A percentile compares a stretch with the other conserved stretches of the same genome.
Conservation (phyloP, 441 rosid genomes). For the Brassica hybrid region DNA sequence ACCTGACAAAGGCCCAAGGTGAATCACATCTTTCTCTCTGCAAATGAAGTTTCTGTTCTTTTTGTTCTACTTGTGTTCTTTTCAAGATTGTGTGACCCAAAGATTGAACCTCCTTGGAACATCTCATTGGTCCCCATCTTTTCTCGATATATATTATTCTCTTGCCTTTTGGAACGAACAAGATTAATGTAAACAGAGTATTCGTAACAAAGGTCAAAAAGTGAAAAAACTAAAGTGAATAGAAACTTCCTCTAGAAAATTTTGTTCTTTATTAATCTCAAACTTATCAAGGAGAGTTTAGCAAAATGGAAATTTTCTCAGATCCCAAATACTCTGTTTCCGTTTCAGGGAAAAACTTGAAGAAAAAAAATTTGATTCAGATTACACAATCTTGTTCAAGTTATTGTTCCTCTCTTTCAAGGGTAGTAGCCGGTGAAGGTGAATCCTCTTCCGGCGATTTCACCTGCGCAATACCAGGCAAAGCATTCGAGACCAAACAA, state of each 20-base stretch:
- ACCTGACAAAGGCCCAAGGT: slow-evolving; percentile 16
- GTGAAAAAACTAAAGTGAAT: neutral
- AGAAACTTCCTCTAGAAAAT: slow-evolving; percentile 18
- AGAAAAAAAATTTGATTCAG: slow-evolving; percentile 11
- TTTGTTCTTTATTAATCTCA: slow-evolving; percentile 41
- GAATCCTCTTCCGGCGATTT: slow-evolving; percentile 72
- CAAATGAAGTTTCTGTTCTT: slow-evolving; percentile 11
- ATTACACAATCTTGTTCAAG: slow-evolving; percentile 36
- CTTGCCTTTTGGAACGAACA: slow-evolving; percentile 2
- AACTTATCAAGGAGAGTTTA: slow-evolving; percentile 35
- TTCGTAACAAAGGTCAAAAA: neutral
- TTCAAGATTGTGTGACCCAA: slow-evolving; percentile 3
- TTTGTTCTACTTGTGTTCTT: neutral
- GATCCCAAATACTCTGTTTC: slow-evolving; percentile 28
- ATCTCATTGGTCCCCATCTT: slow-evolving; percentile 17
- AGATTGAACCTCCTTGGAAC: slow-evolving; percentile 14
- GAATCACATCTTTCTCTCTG: slow-evolving; percentile 7
- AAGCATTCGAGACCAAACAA: slow-evolving; percentile 89
- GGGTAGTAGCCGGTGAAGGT: slow-evolving; percentile 53
- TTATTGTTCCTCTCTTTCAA: slow-evolving; percentile 31
- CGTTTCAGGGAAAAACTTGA: slow-evolving; percentile 45
- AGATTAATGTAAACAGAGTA: neutral
- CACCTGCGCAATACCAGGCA: slow-evolving; percentile 86
- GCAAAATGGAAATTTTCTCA: slow-evolving; percentile 39
- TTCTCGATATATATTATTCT: slow-evolving; percentile 10